Percentiles rank a stretch among this genome's conserved stretches.
phyloP scores from a whole-genome alignment of 148 eudicot genomes.

The Heliosperma pusillum region DNA sequence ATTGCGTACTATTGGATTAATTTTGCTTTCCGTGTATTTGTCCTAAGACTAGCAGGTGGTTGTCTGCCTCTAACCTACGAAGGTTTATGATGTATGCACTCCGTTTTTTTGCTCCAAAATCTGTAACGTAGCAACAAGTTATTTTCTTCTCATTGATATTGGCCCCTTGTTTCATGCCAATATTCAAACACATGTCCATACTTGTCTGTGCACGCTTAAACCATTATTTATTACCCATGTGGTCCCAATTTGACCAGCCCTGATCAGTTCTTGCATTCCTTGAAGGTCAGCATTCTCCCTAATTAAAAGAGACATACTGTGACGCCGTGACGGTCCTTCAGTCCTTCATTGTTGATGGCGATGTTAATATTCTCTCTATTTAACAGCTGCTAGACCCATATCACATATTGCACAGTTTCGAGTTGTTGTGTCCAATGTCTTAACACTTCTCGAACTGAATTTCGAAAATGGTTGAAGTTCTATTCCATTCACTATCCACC shows the following conservation, averaged over 20 bases:
- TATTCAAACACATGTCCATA: not conserved
- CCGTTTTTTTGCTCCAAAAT: not conserved
- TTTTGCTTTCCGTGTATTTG: not conserved
- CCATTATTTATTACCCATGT: not conserved
- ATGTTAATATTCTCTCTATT: not conserved
- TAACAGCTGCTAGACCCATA: not conserved
- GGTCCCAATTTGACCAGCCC: not conserved
- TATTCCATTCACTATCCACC: not conserved
- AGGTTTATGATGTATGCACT: not conserved
- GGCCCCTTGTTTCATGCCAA: not conserved
- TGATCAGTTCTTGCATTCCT: not conserved
- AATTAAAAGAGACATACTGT: not conserved
- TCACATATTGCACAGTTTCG: not conserved
- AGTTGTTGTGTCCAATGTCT: not conserved
- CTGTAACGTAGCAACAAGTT: not conserved
- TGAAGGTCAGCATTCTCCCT: not conserved
- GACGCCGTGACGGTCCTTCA: not conserved
- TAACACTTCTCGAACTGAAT: not conserved
- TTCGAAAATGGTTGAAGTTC: not conserved
- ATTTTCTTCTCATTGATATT: not conserved
- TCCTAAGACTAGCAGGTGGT: not conserved
- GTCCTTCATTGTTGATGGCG: not conserved
- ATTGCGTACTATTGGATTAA: not conserved
- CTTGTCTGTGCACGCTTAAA: not conserved
- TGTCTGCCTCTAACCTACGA: conserved; percentile 1